These are phyloP conservation scores for Pelargonium citronellum DNA, from an alignment of 441 rosid species.

Conservation along the genomic window DNA sequence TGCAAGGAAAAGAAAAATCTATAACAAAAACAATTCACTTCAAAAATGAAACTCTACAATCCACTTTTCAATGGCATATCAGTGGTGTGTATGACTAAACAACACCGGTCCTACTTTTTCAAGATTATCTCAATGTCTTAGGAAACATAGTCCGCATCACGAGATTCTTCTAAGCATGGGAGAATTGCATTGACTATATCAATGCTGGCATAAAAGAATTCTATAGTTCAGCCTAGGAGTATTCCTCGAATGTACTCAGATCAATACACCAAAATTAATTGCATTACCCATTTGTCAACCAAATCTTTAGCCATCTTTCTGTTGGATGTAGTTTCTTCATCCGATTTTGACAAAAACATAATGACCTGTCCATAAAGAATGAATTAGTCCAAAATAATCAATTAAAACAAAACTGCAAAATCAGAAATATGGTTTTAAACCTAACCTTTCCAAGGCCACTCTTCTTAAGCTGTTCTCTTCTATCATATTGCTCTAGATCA, in stretches of 20 bases:
- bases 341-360: conserved; percentile 92
- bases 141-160: too few species aligned
- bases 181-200: background rate
- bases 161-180: background rate
- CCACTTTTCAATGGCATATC: background rate
- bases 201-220: conserved; percentile 2
- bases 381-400: conserved; percentile 16
- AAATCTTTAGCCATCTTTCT: conserved; percentile 90
- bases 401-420: background rate
- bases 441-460: conserved; percentile 97
- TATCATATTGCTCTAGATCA: conserved; percentile 88
- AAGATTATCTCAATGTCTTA: too few species aligned
- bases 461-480: conserved; percentile 86
- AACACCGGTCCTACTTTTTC: too few species aligned
- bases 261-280: background rate
- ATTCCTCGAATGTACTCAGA: too few species aligned
- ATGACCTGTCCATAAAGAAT: conserved; percentile 53
- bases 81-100: background rate
- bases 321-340: conserved; percentile 89
- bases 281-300: conserved; percentile 94
- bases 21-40: background rate
- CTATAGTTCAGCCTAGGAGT: background rate
- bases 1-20: background rate
- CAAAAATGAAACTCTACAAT: background rate
- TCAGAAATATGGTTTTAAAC: background rate